Percentiles rank a stretch among this genome's conserved stretches.
Conservation (phyloP, 768 basidiomycete species). For the Leccinum arenicola region DNA sequence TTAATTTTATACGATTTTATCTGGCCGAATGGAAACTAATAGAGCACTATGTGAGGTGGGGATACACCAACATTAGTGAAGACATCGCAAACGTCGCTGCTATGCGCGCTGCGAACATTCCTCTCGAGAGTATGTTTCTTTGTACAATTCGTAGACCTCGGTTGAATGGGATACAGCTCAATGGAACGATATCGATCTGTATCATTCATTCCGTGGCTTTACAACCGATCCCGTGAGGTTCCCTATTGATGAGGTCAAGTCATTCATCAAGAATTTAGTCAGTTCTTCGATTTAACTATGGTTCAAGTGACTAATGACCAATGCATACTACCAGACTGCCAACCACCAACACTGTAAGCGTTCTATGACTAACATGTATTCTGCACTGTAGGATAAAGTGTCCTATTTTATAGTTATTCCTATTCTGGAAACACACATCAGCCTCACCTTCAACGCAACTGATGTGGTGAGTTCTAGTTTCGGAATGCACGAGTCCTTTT, state of each 20-base stretch:
- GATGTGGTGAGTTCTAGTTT: conserved; percentile 49
- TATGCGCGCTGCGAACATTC: conserved; percentile 69
- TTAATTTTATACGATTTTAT: no score
- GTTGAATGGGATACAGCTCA: conserved; percentile 42
- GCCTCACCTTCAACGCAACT: conserved; percentile 53
- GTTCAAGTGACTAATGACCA: background rate
- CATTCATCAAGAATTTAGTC: conserved; percentile 58
- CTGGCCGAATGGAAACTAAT: background rate
- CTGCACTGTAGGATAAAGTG: background rate
- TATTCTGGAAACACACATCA: conserved; percentile 65
- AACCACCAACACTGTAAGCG: conserved; percentile 31
- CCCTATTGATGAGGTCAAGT: conserved; percentile 49
- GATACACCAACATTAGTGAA: conserved; percentile 51
- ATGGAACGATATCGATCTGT: conserved; percentile 80
- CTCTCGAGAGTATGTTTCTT: conserved; percentile 59
- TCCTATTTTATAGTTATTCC: conserved; percentile 50
- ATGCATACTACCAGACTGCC: conserved; percentile 15
- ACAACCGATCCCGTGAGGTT: conserved; percentile 65
- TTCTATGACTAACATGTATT: background rate
- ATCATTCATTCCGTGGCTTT: conserved; percentile 66
- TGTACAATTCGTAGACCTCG: background rate
- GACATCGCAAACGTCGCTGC: conserved; percentile 50
- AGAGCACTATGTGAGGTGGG: conserved; percentile 33
- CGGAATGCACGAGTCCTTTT: background rate
- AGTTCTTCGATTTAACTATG: conserved; percentile 18